These are phyloP conservation scores for Pelargonium fulgidum DNA, from an alignment of 441 rosid species.

Conservation along the genomic window DNA sequence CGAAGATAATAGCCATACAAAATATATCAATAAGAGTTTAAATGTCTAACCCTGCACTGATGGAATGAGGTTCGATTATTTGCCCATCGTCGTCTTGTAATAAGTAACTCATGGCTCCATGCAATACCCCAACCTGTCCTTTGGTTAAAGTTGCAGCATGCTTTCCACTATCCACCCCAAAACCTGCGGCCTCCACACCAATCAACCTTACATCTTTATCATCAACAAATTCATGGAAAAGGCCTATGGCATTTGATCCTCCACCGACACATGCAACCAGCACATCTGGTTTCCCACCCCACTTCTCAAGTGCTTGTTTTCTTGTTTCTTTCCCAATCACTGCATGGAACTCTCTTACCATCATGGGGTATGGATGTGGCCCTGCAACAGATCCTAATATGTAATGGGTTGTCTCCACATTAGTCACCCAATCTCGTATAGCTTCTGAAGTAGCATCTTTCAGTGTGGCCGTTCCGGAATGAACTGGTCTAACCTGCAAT, in stretches of 20 bases:
- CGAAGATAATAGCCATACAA: background rate
- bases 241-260: conserved; percentile 91
- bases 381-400: conserved; percentile 94
- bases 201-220: conserved; percentile 72
- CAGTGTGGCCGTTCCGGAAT: conserved; percentile 84
- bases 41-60: conserved; percentile 70
- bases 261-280: conserved; percentile 90
- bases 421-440: conserved; percentile 93
- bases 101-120: conserved; percentile 93
- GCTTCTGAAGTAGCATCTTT: conserved; percentile 97
- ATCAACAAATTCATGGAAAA: conserved; percentile 77
- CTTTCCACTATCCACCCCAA: conserved; percentile 85
- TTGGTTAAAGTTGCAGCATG: conserved; percentile 84
- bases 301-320: conserved; percentile 74
- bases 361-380: conserved; percentile 91
- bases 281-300: conserved; percentile 95
- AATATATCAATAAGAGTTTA: background rate
- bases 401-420: conserved; percentile 89
- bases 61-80: conserved; percentile 85
- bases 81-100: conserved; percentile 92
- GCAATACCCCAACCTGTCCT: conserved; percentile 88
- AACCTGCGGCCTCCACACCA: conserved; percentile 94
- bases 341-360: conserved; percentile 91
- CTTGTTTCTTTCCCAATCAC: conserved; percentile 85
- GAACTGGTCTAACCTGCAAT: conserved; percentile 57